Evolutionary conservation across 2,329 filamentous ascomycete genomes (phyloP), one percentile per base, ranked within the genome.

Genomic region (Ophiostoma ulmi): DNA sequence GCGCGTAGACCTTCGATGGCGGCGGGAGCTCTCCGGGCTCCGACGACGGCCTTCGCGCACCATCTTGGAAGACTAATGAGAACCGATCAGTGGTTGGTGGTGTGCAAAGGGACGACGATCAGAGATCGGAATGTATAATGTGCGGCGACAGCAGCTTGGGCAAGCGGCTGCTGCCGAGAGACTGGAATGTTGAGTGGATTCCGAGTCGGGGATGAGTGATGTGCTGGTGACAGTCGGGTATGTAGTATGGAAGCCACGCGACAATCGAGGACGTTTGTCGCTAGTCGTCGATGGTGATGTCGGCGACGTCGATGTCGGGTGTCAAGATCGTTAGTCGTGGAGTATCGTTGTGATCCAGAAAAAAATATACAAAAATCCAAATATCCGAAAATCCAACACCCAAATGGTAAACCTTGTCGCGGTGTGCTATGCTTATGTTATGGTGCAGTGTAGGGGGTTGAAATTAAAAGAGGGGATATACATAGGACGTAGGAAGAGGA

Each of bases 31-130:
- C 75, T 86, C 85, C 71, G 83, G 84, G 80, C 85, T 87, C 80
- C 85, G 83, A 76, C 83, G 83, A 78, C 84, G 84, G 79, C 82
- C 80, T 77, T 83, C 82, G 80, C 83, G 81, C 84, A 86, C 84
- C 83, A 84, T 86, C 39, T 35, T 68, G 39, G 39, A 17, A 61
- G 8, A 35, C 35, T 20, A 20, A 64, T 31, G 2, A 63, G 35
- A 13, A 3, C 4, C 1, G 22, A 48, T 58, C 52, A 22, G 48
- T 48, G 17, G 44, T 5, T 48, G 17, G 31, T 44, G n/a, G 22
- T 35, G 31, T 35, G 39, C 44, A 31, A 39, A 7, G 41, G 22
- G 13, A 14, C 41, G 65, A n/a, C 65, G 67, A 58, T 58, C 22
- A 22, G 66, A 41, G 41, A 68, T 44, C 31, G 61, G 41, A 55